These are phyloP conservation scores for Pseudocercospora eumusae DNA, from an alignment of 2,329 filamentous ascomycete genomes.

Conservation along the genomic window DNA sequence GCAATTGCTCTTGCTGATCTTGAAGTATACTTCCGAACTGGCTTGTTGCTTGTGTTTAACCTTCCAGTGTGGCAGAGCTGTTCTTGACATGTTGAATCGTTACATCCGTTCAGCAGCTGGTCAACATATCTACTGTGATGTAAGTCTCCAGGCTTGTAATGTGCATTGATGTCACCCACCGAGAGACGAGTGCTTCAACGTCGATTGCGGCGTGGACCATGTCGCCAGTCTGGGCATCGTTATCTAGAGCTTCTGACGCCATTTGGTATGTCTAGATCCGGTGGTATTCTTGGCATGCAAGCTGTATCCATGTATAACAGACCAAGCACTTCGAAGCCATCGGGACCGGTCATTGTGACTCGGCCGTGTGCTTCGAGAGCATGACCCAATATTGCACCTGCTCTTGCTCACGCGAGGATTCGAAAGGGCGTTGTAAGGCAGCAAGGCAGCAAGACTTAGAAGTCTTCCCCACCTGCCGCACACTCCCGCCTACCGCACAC, in stretches of 20 bases:
- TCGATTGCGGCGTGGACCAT: not conserved
- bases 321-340: not conserved
- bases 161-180: not conserved
- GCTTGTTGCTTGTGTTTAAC: constrained; percentile 61
- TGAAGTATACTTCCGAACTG: constrained; percentile 73
- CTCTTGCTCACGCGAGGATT: not conserved
- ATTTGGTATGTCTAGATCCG: not conserved
- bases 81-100: constrained; percentile 64
- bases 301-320: not conserved
- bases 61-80: constrained; percentile 77
- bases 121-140: constrained; percentile 48
- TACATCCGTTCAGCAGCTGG: constrained; percentile 78
- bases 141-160: not conserved
- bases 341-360: not conserved
- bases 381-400: not conserved
- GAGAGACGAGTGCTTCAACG: not conserved
- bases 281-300: not conserved
- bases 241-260: not conserved
- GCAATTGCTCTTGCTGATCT: constrained; percentile 79
- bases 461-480: too few species aligned
- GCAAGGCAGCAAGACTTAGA: too few species aligned
- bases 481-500: too few species aligned
- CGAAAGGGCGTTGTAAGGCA: not conserved
- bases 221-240: not conserved
- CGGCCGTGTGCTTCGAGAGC: not conserved